Evolutionary conservation across 2,329 filamentous ascomycete species (phyloP).

Genomic region (Aureobasidium sp.): DNA sequence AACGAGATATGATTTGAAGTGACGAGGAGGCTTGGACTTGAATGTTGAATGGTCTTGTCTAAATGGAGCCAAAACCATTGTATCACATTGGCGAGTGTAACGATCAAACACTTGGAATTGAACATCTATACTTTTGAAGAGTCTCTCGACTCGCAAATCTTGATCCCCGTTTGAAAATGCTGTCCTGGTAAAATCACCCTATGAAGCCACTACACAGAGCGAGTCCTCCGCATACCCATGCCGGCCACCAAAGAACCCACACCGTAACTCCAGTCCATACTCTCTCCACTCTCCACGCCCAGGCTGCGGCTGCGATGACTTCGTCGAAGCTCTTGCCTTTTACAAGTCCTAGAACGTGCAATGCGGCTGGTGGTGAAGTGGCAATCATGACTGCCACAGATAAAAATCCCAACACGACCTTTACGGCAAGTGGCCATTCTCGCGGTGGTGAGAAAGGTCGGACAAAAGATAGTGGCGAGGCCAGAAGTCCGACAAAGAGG

Average conservation of each 20-base stretch:
- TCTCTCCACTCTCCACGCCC: constrained; percentile 18
- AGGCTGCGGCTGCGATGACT: constrained; percentile 17
- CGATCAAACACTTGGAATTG: not conserved
- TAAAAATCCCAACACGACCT: constrained; percentile 9
- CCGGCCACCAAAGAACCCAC: constrained; percentile 19
- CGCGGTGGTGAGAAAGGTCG: constrained; percentile 25
- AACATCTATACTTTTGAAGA: not conserved
- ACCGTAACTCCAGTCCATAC: constrained; percentile 18
- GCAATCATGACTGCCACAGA: constrained; percentile 12
- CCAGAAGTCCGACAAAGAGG: constrained; percentile 73
- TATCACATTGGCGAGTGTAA: not conserved
- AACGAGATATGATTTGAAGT: not conserved
- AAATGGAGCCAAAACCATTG: not conserved
- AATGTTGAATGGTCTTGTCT: not conserved
- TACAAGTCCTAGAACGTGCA: constrained; percentile 13
- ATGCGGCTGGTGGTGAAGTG: constrained; percentile 14
- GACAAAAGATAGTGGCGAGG: constrained; percentile 72
- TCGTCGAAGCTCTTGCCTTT: constrained; percentile 12
- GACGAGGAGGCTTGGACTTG: not conserved
- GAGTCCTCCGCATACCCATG: constrained; percentile 18
- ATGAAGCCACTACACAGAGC: constrained; percentile 15
- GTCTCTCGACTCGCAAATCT: not conserved
- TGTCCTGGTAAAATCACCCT: not conserved
- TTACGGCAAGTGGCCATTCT: not conserved
- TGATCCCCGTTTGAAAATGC: not conserved